Evolutionary conservation across 441 rosid species (phyloP).

Genomic region (Adansonia rubrostipa): DNA sequence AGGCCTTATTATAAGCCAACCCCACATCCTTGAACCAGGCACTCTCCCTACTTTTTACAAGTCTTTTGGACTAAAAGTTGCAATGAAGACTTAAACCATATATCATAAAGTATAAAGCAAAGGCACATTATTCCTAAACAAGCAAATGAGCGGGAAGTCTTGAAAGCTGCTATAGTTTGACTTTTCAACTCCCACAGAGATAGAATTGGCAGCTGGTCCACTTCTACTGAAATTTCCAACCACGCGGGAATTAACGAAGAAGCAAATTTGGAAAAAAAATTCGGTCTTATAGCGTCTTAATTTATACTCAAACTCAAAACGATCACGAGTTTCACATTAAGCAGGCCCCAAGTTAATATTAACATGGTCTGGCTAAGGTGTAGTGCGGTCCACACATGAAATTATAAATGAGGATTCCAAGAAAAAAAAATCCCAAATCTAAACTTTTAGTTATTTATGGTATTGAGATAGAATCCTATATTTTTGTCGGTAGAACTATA

Average conservation of each 20-base stretch:
- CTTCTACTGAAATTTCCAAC: not conserved
- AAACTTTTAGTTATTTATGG: not conserved
- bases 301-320: not conserved
- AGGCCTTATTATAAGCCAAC: not conserved
- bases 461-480: not conserved
- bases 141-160: not conserved
- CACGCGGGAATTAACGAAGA: not conserved
- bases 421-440: not conserved
- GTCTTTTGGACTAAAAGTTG: not conserved
- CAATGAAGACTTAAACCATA: not conserved
- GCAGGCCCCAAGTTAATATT: not conserved
- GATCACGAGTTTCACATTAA: not conserved
- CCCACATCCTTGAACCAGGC: conserved; percentile 3
- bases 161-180: conserved; percentile 1
- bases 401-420: not conserved
- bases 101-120: not conserved
- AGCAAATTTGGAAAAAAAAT: not conserved
- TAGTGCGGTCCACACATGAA: not conserved
- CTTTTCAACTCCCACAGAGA: conserved; percentile 27
- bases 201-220: too few relatives aligned
- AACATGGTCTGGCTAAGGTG: not conserved
- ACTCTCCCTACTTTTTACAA: not conserved
- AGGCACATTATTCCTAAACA: not conserved
- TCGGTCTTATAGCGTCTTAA: not conserved
- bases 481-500: not conserved